These are phyloP conservation scores for Suillus alpinus DNA, from an alignment of 768 basidiomycete species.

Conservation along the genomic window DNA sequence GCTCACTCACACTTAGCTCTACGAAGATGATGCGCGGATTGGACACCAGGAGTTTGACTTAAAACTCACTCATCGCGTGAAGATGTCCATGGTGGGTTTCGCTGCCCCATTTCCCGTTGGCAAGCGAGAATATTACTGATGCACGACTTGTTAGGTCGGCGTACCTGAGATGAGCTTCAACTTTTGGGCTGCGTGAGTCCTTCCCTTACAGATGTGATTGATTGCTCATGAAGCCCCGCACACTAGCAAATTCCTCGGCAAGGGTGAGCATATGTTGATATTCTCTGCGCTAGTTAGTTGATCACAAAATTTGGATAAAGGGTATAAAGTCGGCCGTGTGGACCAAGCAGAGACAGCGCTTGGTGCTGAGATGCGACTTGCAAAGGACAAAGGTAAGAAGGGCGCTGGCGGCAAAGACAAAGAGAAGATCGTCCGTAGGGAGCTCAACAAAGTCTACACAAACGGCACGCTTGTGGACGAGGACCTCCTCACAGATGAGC, in stretches of 20 bases:
- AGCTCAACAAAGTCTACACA: constrained; percentile 94
- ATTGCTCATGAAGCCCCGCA: constrained; percentile 1
- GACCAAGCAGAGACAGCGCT: constrained; percentile 97
- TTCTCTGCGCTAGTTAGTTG: neutral
- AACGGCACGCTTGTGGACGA: constrained; percentile 94
- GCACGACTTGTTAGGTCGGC: constrained; percentile 59
- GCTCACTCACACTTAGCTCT: constrained; percentile 44
- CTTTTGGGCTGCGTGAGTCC: constrained; percentile 82
- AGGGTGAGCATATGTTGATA: constrained; percentile 43
- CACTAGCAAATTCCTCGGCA: constrained; percentile 75
- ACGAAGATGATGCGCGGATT: constrained; percentile 91
- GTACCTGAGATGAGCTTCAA: constrained; percentile 95
- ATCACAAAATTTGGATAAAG: constrained; percentile 30
- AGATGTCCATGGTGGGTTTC: constrained; percentile 91
- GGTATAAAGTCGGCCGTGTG: constrained; percentile 93
- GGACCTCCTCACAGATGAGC: constrained; percentile 84
- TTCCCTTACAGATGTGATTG: constrained; percentile 1
- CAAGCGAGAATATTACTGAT: neutral
- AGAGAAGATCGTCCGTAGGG: constrained; percentile 90
- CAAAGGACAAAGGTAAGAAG: constrained; percentile 50
- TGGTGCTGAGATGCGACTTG: constrained; percentile 93
- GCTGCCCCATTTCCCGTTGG: neutral
- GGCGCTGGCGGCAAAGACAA: constrained; percentile 50
- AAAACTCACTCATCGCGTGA: constrained; percentile 87
- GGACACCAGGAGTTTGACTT: constrained; percentile 95